Evolutionary conservation across 768 basidiomycete species (phyloP).

Genomic region (Trametes elegans): DNA sequence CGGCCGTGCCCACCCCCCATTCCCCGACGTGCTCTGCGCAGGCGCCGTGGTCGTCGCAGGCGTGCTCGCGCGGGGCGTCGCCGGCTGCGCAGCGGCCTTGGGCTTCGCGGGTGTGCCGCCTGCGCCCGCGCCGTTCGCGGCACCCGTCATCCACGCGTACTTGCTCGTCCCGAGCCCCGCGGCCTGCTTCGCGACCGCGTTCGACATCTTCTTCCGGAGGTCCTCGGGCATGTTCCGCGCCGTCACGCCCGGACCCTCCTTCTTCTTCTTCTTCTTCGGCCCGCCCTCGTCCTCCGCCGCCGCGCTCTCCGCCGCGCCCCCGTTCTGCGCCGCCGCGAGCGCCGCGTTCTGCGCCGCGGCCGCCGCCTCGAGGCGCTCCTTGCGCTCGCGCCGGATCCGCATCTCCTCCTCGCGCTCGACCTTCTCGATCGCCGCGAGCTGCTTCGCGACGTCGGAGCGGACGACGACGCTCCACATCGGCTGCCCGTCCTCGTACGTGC

Average conservation of each 20-base stretch:
- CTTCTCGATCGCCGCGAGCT: constrained; percentile 71
- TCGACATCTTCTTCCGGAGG: constrained; percentile 88
- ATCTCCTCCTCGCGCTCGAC: constrained; percentile 84
- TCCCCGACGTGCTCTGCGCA: constrained; percentile 22
- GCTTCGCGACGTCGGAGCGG: constrained; percentile 77
- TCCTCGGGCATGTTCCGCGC: constrained; percentile 91
- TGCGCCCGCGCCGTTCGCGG: constrained; percentile 39
- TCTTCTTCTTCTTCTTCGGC: constrained; percentile 74
- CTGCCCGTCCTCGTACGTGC: constrained; percentile 59
- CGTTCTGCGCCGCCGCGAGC: constrained; percentile 48
- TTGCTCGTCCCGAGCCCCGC: constrained; percentile 75
- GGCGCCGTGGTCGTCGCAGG: constrained; percentile 34
- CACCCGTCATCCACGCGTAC: constrained; percentile 81
- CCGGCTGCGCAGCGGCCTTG: constrained; percentile 24
- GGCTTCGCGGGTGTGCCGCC: constrained; percentile 38
- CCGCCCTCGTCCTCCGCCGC: constrained; percentile 49
- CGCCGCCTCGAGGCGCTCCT: constrained; percentile 70
- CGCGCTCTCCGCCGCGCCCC: constrained; percentile 35
- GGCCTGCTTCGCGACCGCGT: constrained; percentile 84
- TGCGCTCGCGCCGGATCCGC: constrained; percentile 69
- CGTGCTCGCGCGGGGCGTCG: constrained; percentile 27
- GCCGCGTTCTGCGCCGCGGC: constrained; percentile 67
- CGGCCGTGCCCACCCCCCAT: constrained; percentile 53
- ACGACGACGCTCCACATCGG: constrained; percentile 86
- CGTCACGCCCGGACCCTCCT: constrained; percentile 80